Base-by-base conservation (phyloP, 179 eudicot genomes). In the Amaranthus tricolor region DNA sequence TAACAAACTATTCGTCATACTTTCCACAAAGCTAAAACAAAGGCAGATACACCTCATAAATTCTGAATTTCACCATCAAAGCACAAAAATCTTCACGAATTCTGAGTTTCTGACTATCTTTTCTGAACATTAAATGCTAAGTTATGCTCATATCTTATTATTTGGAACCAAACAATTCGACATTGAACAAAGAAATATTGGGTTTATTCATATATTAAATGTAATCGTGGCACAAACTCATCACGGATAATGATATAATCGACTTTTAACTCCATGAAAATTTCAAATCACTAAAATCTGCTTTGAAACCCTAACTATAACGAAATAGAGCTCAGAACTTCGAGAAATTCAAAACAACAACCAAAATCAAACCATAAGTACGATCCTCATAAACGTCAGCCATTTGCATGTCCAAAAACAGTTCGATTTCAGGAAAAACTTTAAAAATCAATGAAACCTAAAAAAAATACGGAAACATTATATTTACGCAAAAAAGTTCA, bases 291-390 rank as follows among this genome's bases (percentile, higher is more conserved):
- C 31, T 1, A 52, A 53, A 13, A 56, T n/a, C 52, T 44, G 51
- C 7, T 40, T 4, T 67, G 45, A 68, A 65, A 76, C 58, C 55
- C 71, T 16, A 72, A 24, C 20, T 8, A 9, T 62, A 44, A 19
- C 21, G n/a, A 67, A 66, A 40, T 21, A 31, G 49, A 74, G 24
- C 66, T 62, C 65, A 53, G 17, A 66, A 49, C 51, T 66, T 69
- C 58, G 6, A 65, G 52, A 73, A 62, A 49, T 2, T 61, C 5
- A 1, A 55, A 20, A 65, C 11, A 64, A 5, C 24, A 44, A 7
- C 21, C 52, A 17, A 49, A 19, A 40, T 44, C 5, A 43, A n/a
- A 40, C 5, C 31, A 55, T 5, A 3, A 16, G 21, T 3, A 54
- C 61, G 12, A 74, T 74, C 40, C 40, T 47, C 4, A 21, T 47